Conservation (phyloP, 1,284 basidiomycete genomes). For the Inonotus hispidus region DNA sequence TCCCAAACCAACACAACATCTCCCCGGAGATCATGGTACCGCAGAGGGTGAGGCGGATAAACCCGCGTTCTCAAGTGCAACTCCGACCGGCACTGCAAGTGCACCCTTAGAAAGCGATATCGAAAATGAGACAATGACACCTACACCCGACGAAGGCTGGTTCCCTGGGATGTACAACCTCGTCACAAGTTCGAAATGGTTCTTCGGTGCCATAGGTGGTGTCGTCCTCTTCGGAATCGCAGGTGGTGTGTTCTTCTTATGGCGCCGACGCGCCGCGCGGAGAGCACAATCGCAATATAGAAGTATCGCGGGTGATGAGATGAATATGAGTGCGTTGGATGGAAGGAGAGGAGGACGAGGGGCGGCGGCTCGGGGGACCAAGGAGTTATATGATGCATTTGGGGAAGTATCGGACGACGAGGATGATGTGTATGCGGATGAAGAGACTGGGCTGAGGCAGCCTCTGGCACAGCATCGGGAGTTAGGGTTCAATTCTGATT, state of each 20-base stretch:
- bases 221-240: constrained; percentile 44
- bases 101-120: constrained; percentile 32
- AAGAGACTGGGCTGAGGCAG: constrained; percentile 49
- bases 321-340: constrained; percentile 54
- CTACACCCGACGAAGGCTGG: constrained; percentile 80
- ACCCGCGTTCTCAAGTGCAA: constrained; percentile 25
- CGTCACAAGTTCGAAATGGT: constrained; percentile 76
- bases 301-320: constrained; percentile 66
- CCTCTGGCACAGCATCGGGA: constrained; percentile 9
- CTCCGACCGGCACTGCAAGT: constrained; percentile 22
- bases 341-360: constrained; percentile 33
- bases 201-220: constrained; percentile 70
- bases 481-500: constrained; percentile 19
- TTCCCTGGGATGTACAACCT: constrained; percentile 79
- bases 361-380: constrained; percentile 49
- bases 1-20: constrained; percentile 82
- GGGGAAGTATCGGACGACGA: constrained; percentile 68
- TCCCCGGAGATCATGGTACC: constrained; percentile 80
- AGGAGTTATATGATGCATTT: constrained; percentile 90
- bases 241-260: constrained; percentile 33
- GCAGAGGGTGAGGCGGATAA: constrained; percentile 64
- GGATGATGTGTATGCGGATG: constrained; percentile 57
- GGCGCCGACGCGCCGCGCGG: constrained; percentile 51
- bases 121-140: constrained; percentile 34
- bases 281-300: constrained; percentile 64